phyloP scores from a whole-genome alignment of 495 filamentous ascomycete genomes.

The Xylaria bambusicola region DNA sequence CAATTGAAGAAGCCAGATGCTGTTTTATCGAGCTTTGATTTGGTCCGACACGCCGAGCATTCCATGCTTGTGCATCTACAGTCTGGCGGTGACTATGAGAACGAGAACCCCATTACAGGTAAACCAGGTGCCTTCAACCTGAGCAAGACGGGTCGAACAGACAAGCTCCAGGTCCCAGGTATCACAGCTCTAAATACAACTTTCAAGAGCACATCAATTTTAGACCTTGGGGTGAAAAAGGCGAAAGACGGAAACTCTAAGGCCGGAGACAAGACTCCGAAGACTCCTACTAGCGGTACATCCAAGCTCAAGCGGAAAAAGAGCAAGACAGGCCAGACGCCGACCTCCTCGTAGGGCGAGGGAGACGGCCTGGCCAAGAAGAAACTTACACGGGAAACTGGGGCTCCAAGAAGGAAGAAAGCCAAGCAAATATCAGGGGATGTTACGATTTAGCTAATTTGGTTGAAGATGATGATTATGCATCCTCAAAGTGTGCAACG shows the following conservation, averaged over 20 bases:
- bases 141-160: slow-evolving; percentile 58
- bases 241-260: slow-evolving; percentile 28
- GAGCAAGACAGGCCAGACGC: slow-evolving; percentile 50
- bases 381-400: neutral
- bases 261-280: slow-evolving; percentile 50
- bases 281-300: slow-evolving; percentile 43
- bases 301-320: slow-evolving; percentile 59
- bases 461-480: neutral
- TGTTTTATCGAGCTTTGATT: slow-evolving; percentile 37
- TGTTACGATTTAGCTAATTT: no score
- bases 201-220: slow-evolving; percentile 30
- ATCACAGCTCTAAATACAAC: slow-evolving; percentile 42
- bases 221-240: slow-evolving; percentile 36
- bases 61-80: slow-evolving; percentile 64
- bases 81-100: slow-evolving; percentile 80
- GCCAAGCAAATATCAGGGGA: no score
- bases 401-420: neutral
- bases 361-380: neutral
- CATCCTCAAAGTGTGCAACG: neutral
- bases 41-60: slow-evolving; percentile 61
- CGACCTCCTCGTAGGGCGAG: slow-evolving; percentile 27
- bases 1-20: slow-evolving; percentile 18
- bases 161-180: slow-evolving; percentile 33
- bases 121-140: slow-evolving; percentile 86
- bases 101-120: slow-evolving; percentile 85